Percentiles rank a stretch among this genome's conserved stretches.
These are phyloP conservation scores for Leccinum olivaceopallidum DNA, from an alignment of 768 basidiomycete species.

Conservation along the genomic window DNA sequence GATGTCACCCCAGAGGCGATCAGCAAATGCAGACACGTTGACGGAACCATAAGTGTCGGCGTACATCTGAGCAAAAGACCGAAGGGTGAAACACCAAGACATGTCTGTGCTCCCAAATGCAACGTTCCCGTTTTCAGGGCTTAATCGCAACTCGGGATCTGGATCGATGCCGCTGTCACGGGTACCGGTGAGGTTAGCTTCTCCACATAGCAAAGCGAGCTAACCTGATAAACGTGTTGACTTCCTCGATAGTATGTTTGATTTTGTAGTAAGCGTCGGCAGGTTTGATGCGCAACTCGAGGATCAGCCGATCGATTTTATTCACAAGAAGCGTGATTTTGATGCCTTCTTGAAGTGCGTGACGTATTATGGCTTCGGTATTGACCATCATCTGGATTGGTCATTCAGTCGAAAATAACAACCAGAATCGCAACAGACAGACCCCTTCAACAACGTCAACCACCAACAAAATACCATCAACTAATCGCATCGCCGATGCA, in stretches of 20 bases:
- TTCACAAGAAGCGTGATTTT: constrained; percentile 94
- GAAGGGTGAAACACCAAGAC: constrained; percentile 96
- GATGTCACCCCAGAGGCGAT: constrained; percentile 96
- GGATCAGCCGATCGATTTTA: constrained; percentile 96
- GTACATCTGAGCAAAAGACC: constrained; percentile 96
- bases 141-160: constrained; percentile 82
- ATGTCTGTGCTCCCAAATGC: constrained; percentile 97
- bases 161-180: constrained; percentile 73
- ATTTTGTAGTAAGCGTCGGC: constrained; percentile 98
- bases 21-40: constrained; percentile 84
- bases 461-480: constrained; percentile 89
- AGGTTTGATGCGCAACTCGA: constrained; percentile 95
- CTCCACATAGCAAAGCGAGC: constrained; percentile 15
- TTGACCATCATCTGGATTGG: constrained; percentile 80
- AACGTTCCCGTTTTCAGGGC: constrained; percentile 95
- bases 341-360: constrained; percentile 85
- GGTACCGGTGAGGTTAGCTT: constrained; percentile 1
- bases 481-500: constrained; percentile 80
- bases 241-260: constrained; percentile 97
- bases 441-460: constrained; percentile 99
- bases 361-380: constrained; percentile 84
- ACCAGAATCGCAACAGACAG: constrained; percentile 31
- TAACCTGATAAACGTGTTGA: constrained; percentile 94
- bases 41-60: constrained; percentile 87
- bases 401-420: constrained; percentile 13